Evolutionary conservation across 2,329 filamentous ascomycete species (phyloP), one percentile per base, ranked within the genome.

Genomic region (Falciphora oryzae): DNA sequence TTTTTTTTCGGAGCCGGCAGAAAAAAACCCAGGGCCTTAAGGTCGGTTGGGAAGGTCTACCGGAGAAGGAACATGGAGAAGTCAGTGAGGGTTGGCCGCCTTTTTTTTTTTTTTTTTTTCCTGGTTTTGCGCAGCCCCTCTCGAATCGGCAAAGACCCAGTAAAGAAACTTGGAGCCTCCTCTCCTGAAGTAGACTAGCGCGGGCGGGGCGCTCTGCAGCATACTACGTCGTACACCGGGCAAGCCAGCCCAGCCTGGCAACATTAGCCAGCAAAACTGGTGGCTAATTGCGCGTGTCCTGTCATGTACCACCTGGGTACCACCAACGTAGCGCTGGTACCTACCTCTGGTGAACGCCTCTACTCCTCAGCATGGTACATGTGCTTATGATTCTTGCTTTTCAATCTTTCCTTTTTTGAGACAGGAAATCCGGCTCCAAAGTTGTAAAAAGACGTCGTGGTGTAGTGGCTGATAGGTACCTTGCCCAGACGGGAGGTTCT

Each of bases 1-100:
- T 76, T 77, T 76, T 74, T 75, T 74, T 72, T 71, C 70, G 22
- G 22, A 53, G 44, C 22, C 7, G 22, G 6, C 18, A 53, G 44
- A 25, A 4, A n/a, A 53, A 53, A 53, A 44, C 18, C 7, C 44
- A 53, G 44, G 44, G 44, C 44, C 44, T 11, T 25, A 53, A n/a
- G 22, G 5, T n/a, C 8, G 6, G 44, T 53, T 53, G 44, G 44
- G 44, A n/a, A n/a, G 44, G 38, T 53, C 44, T 53, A n/a, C 22
- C 44, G 38, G 38, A 44, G 38, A 44, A 44, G 14, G n/a, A n/a
- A n/a, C n/a, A n/a, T n/a, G n/a, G n/a, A n/a, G n/a, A n/a, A n/a
- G n/a, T n/a, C n/a, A n/a, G n/a, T n/a, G 38, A 44, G 38, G 38
- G 44, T 53, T 53, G n/a, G n/a, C 44, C n/a, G 18, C n/a, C 10